Conservation (phyloP, 106 monocot species). For the Chionographis japonica region DNA sequence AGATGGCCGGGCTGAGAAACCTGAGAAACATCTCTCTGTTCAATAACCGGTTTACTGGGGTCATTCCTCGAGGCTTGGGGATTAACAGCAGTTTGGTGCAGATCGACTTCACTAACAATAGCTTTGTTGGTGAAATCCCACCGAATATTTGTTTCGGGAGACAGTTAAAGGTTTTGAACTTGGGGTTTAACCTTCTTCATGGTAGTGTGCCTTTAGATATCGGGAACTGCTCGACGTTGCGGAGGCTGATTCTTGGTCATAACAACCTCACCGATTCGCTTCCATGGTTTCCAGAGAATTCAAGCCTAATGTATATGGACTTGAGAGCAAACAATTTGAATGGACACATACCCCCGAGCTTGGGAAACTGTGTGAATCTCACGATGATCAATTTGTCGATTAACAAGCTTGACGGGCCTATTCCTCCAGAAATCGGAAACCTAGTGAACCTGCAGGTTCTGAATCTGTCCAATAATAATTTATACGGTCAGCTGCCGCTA, state of each 20-base stretch:
- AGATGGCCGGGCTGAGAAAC: slow-evolving; percentile 40
- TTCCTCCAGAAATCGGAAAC: slow-evolving; percentile 56
- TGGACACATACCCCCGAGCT: slow-evolving; percentile 46
- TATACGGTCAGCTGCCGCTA: slow-evolving; percentile 52
- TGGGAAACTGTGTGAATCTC: slow-evolving; percentile 59
- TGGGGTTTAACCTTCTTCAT: slow-evolving; percentile 52
- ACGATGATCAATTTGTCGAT: slow-evolving; percentile 49
- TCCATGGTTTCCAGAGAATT: slow-evolving; percentile 35
- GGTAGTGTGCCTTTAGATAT: slow-evolving; percentile 57
- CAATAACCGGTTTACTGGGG: slow-evolving; percentile 59
- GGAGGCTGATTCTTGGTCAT: slow-evolving; percentile 51
- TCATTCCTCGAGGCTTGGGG: slow-evolving; percentile 65
- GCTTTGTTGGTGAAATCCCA: slow-evolving; percentile 65
- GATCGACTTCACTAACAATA: slow-evolving; percentile 62
- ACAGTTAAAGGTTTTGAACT: slow-evolving; percentile 32
- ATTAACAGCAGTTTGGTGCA: slow-evolving; percentile 37
- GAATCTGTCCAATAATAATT: slow-evolving; percentile 49
- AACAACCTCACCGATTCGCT: slow-evolving; percentile 52
- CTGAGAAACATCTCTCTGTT: slow-evolving; percentile 60
- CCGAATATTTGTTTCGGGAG: slow-evolving; percentile 45
- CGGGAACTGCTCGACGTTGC: slow-evolving; percentile 51
- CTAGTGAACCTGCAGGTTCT: slow-evolving; percentile 42
- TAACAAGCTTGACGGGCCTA: slow-evolving; percentile 53
- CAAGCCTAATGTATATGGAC: slow-evolving; percentile 45
- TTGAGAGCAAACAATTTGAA: slow-evolving; percentile 46